Percentiles rank a stretch among this genome's conserved stretches.
These are phyloP conservation scores for Mycena citricolor DNA, from an alignment of 1,284 basidiomycete genomes.

Conservation along the genomic window DNA sequence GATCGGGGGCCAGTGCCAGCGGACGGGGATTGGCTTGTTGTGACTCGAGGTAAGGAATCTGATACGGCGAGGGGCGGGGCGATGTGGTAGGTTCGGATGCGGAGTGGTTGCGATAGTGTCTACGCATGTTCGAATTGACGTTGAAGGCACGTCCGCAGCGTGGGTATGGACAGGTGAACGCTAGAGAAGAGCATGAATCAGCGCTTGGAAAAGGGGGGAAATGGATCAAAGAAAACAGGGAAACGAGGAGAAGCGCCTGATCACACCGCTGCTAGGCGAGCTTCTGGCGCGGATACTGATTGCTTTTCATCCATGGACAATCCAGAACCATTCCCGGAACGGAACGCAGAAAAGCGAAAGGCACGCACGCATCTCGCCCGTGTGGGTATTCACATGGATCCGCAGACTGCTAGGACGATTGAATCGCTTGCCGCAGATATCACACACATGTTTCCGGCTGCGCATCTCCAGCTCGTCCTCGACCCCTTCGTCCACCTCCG, in stretches of 20 bases:
- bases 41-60: neutral
- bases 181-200: too few species aligned
- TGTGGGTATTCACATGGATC: conserved; percentile 76
- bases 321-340: too few species aligned
- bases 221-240: too few species aligned
- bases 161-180: conserved; percentile 69
- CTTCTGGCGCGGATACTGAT: too few species aligned
- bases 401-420: conserved; percentile 75
- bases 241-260: too few species aligned
- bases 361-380: conserved; percentile 64
- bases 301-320: too few species aligned
- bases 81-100: conserved; percentile 8
- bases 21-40: neutral
- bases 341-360: conserved; percentile 12
- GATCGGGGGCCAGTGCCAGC: neutral
- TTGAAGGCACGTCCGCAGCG: conserved; percentile 73
- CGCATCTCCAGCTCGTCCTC: too few species aligned
- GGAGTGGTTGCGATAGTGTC: conserved; percentile 69
- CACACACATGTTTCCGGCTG: conserved; percentile 64
- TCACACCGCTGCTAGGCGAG: too few species aligned
- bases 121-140: conserved; percentile 79
- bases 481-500: neutral
- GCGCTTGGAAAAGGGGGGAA: too few species aligned
- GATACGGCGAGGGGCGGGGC: neutral
- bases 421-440: conserved; percentile 67